Evolutionary conservation across 139 green algal genomes (phyloP).

Genomic region (Edaphochlamys debaryana): DNA sequence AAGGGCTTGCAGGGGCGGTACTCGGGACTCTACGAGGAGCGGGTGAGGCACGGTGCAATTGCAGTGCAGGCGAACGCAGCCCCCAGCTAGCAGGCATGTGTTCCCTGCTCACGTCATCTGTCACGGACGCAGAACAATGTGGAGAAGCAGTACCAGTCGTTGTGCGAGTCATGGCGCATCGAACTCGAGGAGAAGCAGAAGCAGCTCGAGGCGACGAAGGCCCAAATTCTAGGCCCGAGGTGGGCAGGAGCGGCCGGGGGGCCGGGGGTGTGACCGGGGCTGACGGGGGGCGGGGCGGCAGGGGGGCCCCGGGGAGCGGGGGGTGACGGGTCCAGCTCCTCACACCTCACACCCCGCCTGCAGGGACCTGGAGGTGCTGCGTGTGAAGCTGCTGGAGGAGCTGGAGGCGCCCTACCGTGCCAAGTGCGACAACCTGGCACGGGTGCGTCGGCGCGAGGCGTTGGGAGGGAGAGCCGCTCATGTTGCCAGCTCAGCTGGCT

Average conservation of each 20-base stretch:
- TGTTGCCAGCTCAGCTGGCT: no score
- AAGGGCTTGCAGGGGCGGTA: slow-evolving; percentile 52
- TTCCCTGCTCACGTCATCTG: background rate
- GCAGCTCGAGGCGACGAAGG: slow-evolving; percentile 59
- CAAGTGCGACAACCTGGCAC: slow-evolving; percentile 62
- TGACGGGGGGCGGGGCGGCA: background rate
- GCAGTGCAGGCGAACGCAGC: no score
- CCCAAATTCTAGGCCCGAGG: slow-evolving; percentile 63
- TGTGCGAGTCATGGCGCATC: slow-evolving; percentile 67
- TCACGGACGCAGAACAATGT: slow-evolving; percentile 19
- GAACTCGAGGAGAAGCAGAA: slow-evolving; percentile 73
- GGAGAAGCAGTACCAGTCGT: slow-evolving; percentile 66
- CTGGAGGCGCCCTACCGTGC: slow-evolving; percentile 59
- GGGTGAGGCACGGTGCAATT: slow-evolving; percentile 41
- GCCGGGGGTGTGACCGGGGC: background rate
- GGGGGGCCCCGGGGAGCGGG: no score
- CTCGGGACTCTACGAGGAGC: slow-evolving; percentile 51
- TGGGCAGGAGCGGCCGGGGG: no score
- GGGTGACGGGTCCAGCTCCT: no score
- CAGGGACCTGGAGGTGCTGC: slow-evolving; percentile 70
- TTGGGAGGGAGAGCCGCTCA: background rate
- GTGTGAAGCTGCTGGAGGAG: slow-evolving; percentile 65
- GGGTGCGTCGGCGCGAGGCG: slow-evolving; percentile 22
- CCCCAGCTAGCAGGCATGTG: background rate
- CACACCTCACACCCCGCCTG: no score